A percentile compares a stretch with the other conserved stretches of the same genome.
These are phyloP conservation scores for Pichia cephalocereana DNA, from an alignment of 805 yeast genomes.

Conservation along the genomic window DNA sequence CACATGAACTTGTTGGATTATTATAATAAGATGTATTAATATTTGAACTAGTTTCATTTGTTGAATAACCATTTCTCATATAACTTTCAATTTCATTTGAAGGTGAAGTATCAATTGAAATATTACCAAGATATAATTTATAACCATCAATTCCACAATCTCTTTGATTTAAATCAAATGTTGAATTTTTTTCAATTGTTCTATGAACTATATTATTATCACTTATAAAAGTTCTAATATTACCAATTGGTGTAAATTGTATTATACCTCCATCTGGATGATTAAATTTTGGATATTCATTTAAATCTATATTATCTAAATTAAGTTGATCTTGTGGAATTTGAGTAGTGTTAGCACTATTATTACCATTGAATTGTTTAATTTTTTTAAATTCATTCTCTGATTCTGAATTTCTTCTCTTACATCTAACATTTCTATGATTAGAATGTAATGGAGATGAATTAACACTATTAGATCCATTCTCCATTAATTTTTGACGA, in stretches of 20 bases:
- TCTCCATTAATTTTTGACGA: conserved; percentile 10
- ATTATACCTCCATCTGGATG: conserved; percentile 58
- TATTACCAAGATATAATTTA: conserved; percentile 22
- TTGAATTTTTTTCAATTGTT: conserved; percentile 37
- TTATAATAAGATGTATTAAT: conserved; percentile 6
- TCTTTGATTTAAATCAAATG: conserved; percentile 25
- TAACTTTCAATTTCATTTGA: conserved; percentile 22
- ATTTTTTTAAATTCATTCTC: conserved; percentile 24
- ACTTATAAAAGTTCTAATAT: conserved; percentile 35
- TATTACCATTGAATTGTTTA: conserved; percentile 13
- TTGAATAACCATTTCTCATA: conserved; percentile 24
- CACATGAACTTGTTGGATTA: conserved; percentile 8
- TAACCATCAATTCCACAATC: conserved; percentile 31
- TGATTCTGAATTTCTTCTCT: conserved; percentile 30
- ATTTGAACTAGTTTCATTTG: background rate
- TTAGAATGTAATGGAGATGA: background rate
- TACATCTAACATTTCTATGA: conserved; percentile 13
- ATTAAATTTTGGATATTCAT: conserved; percentile 46
- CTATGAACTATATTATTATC: conserved; percentile 38
- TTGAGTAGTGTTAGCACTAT: too few relatives aligned
- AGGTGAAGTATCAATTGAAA: conserved; percentile 19
- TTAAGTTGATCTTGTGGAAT: conserved; percentile 14
- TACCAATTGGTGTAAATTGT: conserved; percentile 58
- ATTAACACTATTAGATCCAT: conserved; percentile 1
- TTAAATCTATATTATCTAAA: conserved; percentile 22